Conservation (phyloP, 768 basidiomycete species). For the Saitozyma podzolica region DNA sequence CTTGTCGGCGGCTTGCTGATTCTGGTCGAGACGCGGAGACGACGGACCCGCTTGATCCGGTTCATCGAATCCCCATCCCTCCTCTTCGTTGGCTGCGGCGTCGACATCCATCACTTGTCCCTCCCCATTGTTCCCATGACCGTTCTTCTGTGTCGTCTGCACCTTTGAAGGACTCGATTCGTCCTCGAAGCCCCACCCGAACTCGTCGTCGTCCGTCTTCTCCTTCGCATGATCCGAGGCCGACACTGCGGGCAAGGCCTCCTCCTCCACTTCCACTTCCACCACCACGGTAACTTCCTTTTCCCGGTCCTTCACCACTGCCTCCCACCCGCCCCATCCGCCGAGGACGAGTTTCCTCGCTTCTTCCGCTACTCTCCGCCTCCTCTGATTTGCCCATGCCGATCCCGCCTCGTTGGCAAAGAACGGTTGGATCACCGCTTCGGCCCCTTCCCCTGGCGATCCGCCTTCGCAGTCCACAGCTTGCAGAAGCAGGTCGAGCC, state of each 20-base stretch:
- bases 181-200: constrained; percentile 41
- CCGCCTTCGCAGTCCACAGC: constrained; percentile 68
- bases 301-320: constrained; percentile 19
- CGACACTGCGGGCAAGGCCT: constrained; percentile 7
- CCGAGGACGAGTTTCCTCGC: constrained; percentile 61
- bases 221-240: constrained; percentile 36
- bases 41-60: constrained; percentile 6
- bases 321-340: constrained; percentile 44
- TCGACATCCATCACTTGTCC: constrained; percentile 1
- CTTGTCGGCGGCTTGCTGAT: constrained; percentile 3
- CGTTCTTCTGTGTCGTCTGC: not conserved
- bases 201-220: constrained; percentile 45
- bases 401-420: constrained; percentile 61
- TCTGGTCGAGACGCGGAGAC: constrained; percentile 41
- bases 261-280: constrained; percentile 41
- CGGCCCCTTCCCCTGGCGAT: constrained; percentile 31
- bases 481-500: constrained; percentile 61
- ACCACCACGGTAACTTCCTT: constrained; percentile 30
- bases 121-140: not conserved
- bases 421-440: constrained; percentile 66
- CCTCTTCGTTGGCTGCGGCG: constrained; percentile 23
- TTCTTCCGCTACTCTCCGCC: constrained; percentile 66
- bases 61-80: constrained; percentile 57
- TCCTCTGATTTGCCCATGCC: constrained; percentile 77
- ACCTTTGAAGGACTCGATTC: constrained; percentile 11